These are phyloP conservation scores for Gracilariopsis chorda DNA, from an alignment of 23 red algal genomes.

Conservation along the genomic window DNA sequence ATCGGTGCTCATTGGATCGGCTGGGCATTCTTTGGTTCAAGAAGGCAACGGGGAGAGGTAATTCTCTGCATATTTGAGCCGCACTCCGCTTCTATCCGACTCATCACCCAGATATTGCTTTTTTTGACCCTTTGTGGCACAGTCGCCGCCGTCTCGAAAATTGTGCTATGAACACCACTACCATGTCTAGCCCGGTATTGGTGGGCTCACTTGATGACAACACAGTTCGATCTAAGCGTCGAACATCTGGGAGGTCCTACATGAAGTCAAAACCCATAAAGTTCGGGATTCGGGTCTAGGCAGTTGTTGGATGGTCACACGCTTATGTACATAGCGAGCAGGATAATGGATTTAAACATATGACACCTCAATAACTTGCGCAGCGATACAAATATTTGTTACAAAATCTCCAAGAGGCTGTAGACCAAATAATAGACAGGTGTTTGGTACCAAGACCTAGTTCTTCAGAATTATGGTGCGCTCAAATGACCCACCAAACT, in stretches of 20 bases:
- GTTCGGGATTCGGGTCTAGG: not conserved
- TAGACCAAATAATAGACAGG: not conserved
- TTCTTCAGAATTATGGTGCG: not conserved
- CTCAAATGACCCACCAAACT: not conserved
- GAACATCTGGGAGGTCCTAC: not conserved
- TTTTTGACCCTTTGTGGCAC: not conserved
- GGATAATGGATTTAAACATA: not conserved
- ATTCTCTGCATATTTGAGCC: not conserved
- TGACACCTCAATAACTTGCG: not conserved
- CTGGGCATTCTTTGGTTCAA: not conserved
- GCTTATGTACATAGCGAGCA: not conserved
- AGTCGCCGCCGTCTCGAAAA: not conserved
- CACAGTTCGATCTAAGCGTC: not conserved
- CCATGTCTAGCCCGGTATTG: not conserved
- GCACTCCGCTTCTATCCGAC: not conserved
- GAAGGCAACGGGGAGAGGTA: not conserved
- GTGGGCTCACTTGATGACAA: constrained; percentile 1
- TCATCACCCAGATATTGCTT: not conserved
- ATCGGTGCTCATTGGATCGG: not conserved
- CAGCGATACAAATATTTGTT: not conserved
- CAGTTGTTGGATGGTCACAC: not conserved
- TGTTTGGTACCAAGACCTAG: not conserved
- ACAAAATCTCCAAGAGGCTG: not conserved
- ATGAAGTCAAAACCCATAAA: not conserved
- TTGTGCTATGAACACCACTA: not conserved